Base-by-base conservation (phyloP, 345 rosid species). In the Aquilaria malaccensis region DNA sequence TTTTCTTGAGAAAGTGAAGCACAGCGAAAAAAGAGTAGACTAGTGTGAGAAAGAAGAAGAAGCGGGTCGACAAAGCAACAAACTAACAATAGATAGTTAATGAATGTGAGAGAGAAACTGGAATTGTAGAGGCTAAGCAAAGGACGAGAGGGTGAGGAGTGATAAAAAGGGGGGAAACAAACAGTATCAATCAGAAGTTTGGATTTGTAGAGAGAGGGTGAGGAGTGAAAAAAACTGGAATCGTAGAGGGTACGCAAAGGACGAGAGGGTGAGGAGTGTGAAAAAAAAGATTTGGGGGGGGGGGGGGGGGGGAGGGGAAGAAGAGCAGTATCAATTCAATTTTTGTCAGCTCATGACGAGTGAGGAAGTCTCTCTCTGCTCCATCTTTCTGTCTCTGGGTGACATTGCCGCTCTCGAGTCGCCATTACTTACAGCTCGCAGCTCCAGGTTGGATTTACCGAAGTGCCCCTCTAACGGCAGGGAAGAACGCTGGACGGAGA, bases 41-140 rank as follows among this genome's bases (percentile, higher is more conserved):
- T n/a, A 33, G 47, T 58, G 37, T 15, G 15, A 15, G 9, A 15
- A 15, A 15, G 15, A 37, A 15, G 41, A 15, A 50, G 47, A 43
- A 31, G 32, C 13, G 56, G 30, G n/a, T 47, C 50, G 33, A 11
- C 22, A 31, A 62, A 58, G 29, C 48, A 53, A 45, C 46, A 41
- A 45, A 32, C 60, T 32, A 13, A 43, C 9, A 22, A 33, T 13
- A 14, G 48, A 6, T 9, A 31, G 2, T 1, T 0, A 0, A 52
- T 22, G 30, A 29, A 9, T 1, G 55, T 13, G 12, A 46, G 45
- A 66, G 60, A 31, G 13, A 55, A 68, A 58, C 43, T 37, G 47
- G 55, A 52, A 43, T 31, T 74, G 77, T 77, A 75, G 54, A 71
- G 75, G 71, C 69, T 43, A 80, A 73, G 80, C 63, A 74, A 70